Base-by-base conservation (phyloP, 805 yeast species). In the Starmerella kuoi region DNA sequence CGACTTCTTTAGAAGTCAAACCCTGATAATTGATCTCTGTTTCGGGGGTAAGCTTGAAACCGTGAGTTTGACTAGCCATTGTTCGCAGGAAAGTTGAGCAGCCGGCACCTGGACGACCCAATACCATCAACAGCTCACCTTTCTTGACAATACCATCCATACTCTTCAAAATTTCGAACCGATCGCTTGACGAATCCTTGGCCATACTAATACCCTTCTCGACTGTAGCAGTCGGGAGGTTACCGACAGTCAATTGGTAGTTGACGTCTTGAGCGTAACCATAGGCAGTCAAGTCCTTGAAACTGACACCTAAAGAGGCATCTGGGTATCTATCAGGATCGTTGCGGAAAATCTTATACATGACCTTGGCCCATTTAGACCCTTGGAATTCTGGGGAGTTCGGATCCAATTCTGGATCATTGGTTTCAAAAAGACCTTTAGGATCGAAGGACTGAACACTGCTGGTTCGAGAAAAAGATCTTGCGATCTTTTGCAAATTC, bases 101-200 rank as follows among this genome's bases (percentile, higher is more conserved):
- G 36, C 91, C 91, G 22, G 88, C 78, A 52, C 88, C 86, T 2
- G 88, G 86, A 47, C 79, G 70, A 40, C 82, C 84, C 27, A 77
- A 59, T 5, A 79, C 86, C 37, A 79, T 62, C 25, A 76, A 68
- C 76, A 78, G 70, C 52, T 78, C 85, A 51, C 86, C 85, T 2
- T 80, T 72, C 41, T 66, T 63, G 11, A 74, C 73, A 19, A 65
- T 48, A 27, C 64, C 73, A 54, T 58, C 57, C 50, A 60, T 50
- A 5, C 45, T 43, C 43, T 54, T 46, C 30, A 54, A 40, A 25
- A 54, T 54, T 22, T 54, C 54, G 2, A 51, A 40, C 4, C 43
- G 35, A 20, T 33, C n/a, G 19, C 25, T 30, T 9, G 36, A 18
- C 3, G 17, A 2, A 14, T 28, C 42, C 17, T 39, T 23, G 20